Conservation (phyloP, 1,284 basidiomycete species). For the Sanghuangporus weigelae region DNA sequence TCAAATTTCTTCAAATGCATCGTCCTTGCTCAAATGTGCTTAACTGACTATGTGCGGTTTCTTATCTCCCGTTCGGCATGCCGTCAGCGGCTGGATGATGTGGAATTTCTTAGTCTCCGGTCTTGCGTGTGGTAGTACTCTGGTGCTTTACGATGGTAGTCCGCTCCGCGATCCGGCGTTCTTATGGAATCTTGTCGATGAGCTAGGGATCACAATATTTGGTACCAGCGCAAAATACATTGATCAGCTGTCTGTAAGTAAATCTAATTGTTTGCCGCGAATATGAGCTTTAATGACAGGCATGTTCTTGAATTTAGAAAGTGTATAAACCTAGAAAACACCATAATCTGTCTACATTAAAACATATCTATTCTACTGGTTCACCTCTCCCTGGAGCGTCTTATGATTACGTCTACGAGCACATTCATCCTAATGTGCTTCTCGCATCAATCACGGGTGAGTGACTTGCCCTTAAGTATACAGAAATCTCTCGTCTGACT, state of each 20-base stretch:
- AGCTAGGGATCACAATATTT: constrained; percentile 74
- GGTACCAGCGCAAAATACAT: constrained; percentile 83
- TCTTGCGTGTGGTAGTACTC: constrained; percentile 64
- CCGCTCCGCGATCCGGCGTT: constrained; percentile 68
- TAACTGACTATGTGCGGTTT: background rate
- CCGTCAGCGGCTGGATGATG: constrained; percentile 77
- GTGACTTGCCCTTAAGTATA: constrained; percentile 16
- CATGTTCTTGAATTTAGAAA: constrained; percentile 38
- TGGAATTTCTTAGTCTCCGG: constrained; percentile 77
- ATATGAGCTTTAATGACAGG: constrained; percentile 4
- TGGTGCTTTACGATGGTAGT: constrained; percentile 83
- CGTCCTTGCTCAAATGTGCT: no score
- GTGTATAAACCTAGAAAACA: constrained; percentile 60
- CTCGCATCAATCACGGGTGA: constrained; percentile 78
- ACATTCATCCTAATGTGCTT: constrained; percentile 63
- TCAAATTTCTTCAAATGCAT: background rate
- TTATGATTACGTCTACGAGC: constrained; percentile 76
- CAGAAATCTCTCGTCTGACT: background rate
- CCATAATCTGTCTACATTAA: constrained; percentile 55
- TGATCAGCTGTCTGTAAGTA: constrained; percentile 64
- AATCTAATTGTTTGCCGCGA: constrained; percentile 16
- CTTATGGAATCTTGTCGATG: constrained; percentile 72
- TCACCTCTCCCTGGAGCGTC: constrained; percentile 73
- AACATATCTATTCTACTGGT: constrained; percentile 81
- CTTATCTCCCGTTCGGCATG: background rate